Percentiles rank a stretch among this genome's conserved stretches.
These are phyloP conservation scores for Galerina sulciceps DNA, from an alignment of 768 basidiomycete genomes.

Conservation along the genomic window DNA sequence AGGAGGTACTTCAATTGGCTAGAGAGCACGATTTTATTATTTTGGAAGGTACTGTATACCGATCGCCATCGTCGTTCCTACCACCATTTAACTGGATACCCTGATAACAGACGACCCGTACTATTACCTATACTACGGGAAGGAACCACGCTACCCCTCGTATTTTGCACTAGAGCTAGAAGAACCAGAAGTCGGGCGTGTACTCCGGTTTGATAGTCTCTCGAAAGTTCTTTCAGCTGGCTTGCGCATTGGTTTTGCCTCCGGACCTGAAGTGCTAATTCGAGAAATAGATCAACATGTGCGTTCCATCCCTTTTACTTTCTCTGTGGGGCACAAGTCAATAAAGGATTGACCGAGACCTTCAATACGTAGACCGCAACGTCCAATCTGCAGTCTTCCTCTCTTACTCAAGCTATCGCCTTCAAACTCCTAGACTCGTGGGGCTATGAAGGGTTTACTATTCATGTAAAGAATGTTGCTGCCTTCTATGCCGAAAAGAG, in stretches of 20 bases:
- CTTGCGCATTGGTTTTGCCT: constrained; percentile 80
- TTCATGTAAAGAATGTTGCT: constrained; percentile 70
- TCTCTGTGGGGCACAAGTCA: too few species aligned
- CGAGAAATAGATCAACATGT: constrained; percentile 75
- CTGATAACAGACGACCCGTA: constrained; percentile 65
- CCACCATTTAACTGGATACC: background rate
- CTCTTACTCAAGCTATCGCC: constrained; percentile 66
- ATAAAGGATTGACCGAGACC: background rate
- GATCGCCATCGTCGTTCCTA: constrained; percentile 1
- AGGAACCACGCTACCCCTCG: constrained; percentile 63
- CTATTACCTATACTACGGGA: constrained; percentile 77
- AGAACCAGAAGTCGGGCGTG: constrained; percentile 71
- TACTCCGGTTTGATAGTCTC: constrained; percentile 90
- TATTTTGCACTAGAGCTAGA: constrained; percentile 83
- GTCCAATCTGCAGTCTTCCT: constrained; percentile 71
- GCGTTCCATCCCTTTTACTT: constrained; percentile 27
- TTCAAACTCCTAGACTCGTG: constrained; percentile 65
- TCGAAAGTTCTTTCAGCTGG: constrained; percentile 83
- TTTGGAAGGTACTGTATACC: constrained; percentile 80
- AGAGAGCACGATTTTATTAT: constrained; percentile 79
- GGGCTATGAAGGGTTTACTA: constrained; percentile 77
- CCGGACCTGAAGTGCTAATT: constrained; percentile 72
- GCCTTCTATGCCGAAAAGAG: constrained; percentile 74
- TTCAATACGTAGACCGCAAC: constrained; percentile 54
- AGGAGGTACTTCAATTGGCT: constrained; percentile 73